Evolutionary conservation across 768 basidiomycete species (phyloP), one percentile per base, ranked within the genome.

Genomic region (Rickenella mellea): DNA sequence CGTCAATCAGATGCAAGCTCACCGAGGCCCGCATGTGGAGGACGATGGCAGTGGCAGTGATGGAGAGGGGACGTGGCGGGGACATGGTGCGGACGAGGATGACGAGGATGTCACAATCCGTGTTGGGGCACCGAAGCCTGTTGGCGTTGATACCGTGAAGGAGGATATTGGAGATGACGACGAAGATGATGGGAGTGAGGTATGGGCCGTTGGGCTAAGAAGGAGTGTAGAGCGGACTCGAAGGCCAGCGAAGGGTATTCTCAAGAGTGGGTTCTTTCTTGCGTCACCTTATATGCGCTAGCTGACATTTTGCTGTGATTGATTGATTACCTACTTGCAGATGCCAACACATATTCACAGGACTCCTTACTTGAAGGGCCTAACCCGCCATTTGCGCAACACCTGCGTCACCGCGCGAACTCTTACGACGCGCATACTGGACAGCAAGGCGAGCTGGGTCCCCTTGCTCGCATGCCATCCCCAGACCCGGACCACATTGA

Each of bases 401-500:
- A 84, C 39, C 61, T 69, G 36, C 80, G 55, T 19, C 45, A 50
- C 37, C 55, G 91, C 36, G 85, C 90, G 35, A 92, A 92, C 60
- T 94, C 91, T 17, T 86, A 91, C 66, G 76, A 74, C 48, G 67
- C 72, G 17, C 63, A 66, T 40, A 66, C 72, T 8, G 65, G 65
- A 19, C 68, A 70, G 27, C 72, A 67, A 37, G 65, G 70, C 4
- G 76, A 80, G 49, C 64, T 78, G 17, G 87, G 87, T 21, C 88
- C 88, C 5, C 69, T 92, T 30, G 83, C 87, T 24, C 80, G 76
- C 42, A 80, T 92, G 45, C 87, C 88, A 39, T 76, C 81, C 5
- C 81, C 85, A 2, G 85, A 92, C 55, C 84, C 87, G 41, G 84
- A 83, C 56, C 81, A 85, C 49, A 90, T 87, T 49, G 90, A 86